Evolutionary conservation across 768 basidiomycete genomes (phyloP), one percentile per base, ranked within the genome.

Genomic region (Pulveroboletus sp.): DNA sequence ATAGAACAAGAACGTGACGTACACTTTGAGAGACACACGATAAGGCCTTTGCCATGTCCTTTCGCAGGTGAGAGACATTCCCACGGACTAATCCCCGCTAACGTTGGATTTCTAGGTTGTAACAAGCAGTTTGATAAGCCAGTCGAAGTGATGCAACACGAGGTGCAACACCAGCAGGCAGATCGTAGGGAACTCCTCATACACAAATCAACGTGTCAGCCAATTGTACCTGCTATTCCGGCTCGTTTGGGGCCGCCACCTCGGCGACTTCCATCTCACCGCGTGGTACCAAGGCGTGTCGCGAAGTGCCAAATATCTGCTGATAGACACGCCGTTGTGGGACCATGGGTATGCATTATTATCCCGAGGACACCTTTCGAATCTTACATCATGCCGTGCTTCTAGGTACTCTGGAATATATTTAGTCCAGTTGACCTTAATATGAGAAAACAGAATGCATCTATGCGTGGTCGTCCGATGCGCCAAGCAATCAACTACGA

Each of bases 21-120:
- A 45, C 87, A 90, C 63, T 59, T 85, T 6, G 70, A 74, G 53
- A 74, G 57, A 32, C 87, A 90, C 67, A 40, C 60, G 23, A 50
- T 45, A 38, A 57, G 49, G 39, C 68, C 66, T 45, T 19, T 68
- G 20, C 62, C 66, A 16, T 68, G 66, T 53, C 55, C 62, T 17
- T 53, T 62, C 39, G 47, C 73, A 69, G 81, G 87, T 86, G 50
- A 60, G 57, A 7, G 11, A 38, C 19, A 33, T 37, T 27, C 16
- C 31, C 23, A 38, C 35, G 49, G 25, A 43, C 9, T 42, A 40
- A 14, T 24, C 7, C 43, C 27, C n/a, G 42, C 32, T 62, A 40
- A 62, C 40, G n/a, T 51, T 13, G 32, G 36, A 50, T 37, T 45
- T 21, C 50, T 32, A 87, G 87, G 70, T 35, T 88, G 86, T 52